These are phyloP conservation scores for Talaromyces ruber DNA, from an alignment of 495 filamentous ascomycete species.

Conservation along the genomic window DNA sequence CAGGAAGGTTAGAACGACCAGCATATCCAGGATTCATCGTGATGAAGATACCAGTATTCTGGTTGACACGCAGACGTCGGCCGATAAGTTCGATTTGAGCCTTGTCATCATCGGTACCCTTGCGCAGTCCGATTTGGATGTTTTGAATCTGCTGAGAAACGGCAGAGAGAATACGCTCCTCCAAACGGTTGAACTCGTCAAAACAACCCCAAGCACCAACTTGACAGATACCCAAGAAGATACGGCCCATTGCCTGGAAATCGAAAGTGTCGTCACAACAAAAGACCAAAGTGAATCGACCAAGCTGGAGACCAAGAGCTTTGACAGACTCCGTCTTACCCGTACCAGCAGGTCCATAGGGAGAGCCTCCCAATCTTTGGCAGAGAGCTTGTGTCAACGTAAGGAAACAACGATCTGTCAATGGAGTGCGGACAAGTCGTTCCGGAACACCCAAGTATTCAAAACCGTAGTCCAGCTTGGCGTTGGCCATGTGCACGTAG, in stretches of 20 bases:
- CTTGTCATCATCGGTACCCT: constrained; percentile 65
- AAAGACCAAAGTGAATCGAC: constrained; percentile 95
- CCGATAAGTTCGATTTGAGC: constrained; percentile 90
- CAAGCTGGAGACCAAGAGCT: constrained; percentile 89
- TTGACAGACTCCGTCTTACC: constrained; percentile 99
- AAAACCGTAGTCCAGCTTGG: constrained; percentile 89
- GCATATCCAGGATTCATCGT: constrained; percentile 99
- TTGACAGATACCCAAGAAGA: constrained; percentile 98
- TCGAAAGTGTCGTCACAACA: constrained; percentile 99
- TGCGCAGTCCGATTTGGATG: constrained; percentile 89
- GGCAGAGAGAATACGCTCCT: constrained; percentile 93
- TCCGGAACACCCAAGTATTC: constrained; percentile 97
- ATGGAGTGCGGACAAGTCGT: constrained; percentile 86
- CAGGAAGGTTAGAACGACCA: constrained; percentile 91
- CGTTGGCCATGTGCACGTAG: constrained; percentile 93
- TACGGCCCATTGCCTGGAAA: constrained; percentile 98
- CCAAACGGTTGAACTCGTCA: constrained; percentile 97
- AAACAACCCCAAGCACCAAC: constrained; percentile 99
- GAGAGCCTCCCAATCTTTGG: constrained; percentile 90
- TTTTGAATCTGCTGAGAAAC: constrained; percentile 99
- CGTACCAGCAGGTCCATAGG: constrained; percentile 96
- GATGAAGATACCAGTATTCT: constrained; percentile 96
- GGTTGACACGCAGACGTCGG: constrained; percentile 75
- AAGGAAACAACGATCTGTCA: constrained; percentile 96
- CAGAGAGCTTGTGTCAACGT: constrained; percentile 93